Percentiles rank a stretch among this genome's conserved stretches.
These are phyloP conservation scores for Wickerhamiella azyma DNA, from an alignment of 805 yeast species.

Conservation along the genomic window DNA sequence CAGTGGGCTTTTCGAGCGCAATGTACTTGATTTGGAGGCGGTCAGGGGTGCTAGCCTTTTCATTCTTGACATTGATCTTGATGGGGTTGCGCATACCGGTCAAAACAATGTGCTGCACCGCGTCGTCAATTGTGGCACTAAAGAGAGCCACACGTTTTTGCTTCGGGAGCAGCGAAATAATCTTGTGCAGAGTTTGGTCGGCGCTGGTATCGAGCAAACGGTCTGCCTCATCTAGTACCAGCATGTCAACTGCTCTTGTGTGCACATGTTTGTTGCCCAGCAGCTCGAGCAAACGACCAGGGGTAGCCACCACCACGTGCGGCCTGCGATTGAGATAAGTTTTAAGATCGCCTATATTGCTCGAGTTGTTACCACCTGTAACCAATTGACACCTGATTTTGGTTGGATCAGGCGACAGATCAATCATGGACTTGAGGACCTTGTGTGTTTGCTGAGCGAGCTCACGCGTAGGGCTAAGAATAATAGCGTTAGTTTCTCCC, in stretches of 20 bases:
- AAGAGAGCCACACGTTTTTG: conserved; percentile 90
- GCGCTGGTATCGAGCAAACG: conserved; percentile 69
- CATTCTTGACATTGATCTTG: conserved; percentile 51
- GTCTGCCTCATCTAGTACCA: conserved; percentile 89
- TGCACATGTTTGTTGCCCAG: conserved; percentile 42
- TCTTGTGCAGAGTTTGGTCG: conserved; percentile 49
- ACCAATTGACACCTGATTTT: conserved; percentile 25
- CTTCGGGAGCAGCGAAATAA: conserved; percentile 61
- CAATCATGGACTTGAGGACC: conserved; percentile 49
- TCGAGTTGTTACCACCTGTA: conserved; percentile 28
- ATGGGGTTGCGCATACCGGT: conserved; percentile 93
- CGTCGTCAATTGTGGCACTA: conserved; percentile 82
- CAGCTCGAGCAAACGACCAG: conserved; percentile 77
- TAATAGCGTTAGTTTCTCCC: conserved; percentile 59
- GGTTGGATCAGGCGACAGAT: conserved; percentile 27
- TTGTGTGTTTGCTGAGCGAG: conserved; percentile 40
- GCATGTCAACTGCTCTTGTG: conserved; percentile 51
- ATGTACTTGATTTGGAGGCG: conserved; percentile 56
- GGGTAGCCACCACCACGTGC: conserved; percentile 77
- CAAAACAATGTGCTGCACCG: conserved; percentile 63
- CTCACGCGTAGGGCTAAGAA: conserved; percentile 59
- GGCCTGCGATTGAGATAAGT: conserved; percentile 42
- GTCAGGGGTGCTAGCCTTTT: conserved; percentile 19
- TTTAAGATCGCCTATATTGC: conserved; percentile 52
- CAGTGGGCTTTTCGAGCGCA: conserved; percentile 17